A percentile compares a stretch with the other conserved stretches of the same genome.
Conservation (phyloP, 257 asterid species). For the Misopates orontium region DNA sequence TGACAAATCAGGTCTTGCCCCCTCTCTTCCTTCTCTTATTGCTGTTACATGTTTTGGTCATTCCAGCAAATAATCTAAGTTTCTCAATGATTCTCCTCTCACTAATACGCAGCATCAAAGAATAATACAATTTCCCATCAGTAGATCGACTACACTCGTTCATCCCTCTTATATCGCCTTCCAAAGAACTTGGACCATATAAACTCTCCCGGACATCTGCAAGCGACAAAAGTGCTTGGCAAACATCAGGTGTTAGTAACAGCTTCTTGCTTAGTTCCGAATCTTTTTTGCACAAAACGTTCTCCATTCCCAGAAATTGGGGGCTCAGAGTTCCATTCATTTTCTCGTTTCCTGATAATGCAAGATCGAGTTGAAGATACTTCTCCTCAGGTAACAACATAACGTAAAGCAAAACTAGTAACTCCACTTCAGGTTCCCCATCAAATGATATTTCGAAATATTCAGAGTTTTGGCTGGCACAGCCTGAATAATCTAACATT, state of each 20-base stretch:
- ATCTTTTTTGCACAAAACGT: constrained; percentile 27
- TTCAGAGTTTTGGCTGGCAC: constrained; percentile 61
- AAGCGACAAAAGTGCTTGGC: constrained; percentile 58
- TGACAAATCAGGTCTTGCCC: constrained; percentile 7
- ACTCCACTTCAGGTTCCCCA: constrained; percentile 82
- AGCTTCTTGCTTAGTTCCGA: constrained; percentile 42
- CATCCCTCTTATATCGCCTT: constrained; percentile 50
- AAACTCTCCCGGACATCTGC: constrained; percentile 77
- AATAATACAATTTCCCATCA: constrained; percentile 56
- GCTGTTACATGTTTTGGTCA: constrained; percentile 8
- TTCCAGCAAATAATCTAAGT: constrained; percentile 54
- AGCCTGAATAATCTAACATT: constrained; percentile 63
- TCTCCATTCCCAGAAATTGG: constrained; percentile 29
- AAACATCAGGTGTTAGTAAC: constrained; percentile 51
- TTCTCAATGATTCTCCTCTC: constrained; percentile 83
- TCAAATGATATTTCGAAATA: constrained; percentile 77
- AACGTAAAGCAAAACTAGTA: constrained; percentile 66
- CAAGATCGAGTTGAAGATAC: constrained; percentile 48
- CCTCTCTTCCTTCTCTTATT: constrained; percentile 32
- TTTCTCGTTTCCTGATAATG: constrained; percentile 32
- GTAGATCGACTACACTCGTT: constrained; percentile 36
- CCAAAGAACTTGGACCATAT: constrained; percentile 57
- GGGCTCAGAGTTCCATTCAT: constrained; percentile 23
- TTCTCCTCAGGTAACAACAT: constrained; percentile 62
- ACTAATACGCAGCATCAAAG: constrained; percentile 69